Percentiles rank a stretch among this genome's conserved stretches.
phyloP scores from a whole-genome alignment of 805 yeast species.

The Yamadazyma paraphyllophila region DNA sequence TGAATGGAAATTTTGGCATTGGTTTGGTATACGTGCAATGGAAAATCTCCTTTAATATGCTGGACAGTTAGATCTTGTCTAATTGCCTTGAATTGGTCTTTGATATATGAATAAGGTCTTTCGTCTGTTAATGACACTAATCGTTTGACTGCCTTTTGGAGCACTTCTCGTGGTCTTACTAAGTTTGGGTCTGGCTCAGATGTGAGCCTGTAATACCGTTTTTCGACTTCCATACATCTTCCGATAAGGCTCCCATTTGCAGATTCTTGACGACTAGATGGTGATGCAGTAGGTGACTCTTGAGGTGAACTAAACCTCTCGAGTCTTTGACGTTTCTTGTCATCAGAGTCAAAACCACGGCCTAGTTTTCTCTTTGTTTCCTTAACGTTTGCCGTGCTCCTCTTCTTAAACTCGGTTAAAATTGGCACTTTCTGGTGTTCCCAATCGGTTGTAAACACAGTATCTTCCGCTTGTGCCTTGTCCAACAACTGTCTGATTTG shows the following conservation, averaged over 20 bases:
- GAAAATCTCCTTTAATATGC: slow-evolving; percentile 72
- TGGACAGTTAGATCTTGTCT: slow-evolving; percentile 94
- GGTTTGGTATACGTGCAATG: slow-evolving; percentile 76
- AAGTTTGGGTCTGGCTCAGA: slow-evolving; percentile 85
- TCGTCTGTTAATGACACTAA: slow-evolving; percentile 51
- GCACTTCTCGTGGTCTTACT: slow-evolving; percentile 70
- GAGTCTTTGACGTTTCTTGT: slow-evolving; percentile 43
- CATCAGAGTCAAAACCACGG: slow-evolving; percentile 26
- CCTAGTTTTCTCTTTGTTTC: not conserved
- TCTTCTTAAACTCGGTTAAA: slow-evolving; percentile 17
- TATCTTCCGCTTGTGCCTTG: slow-evolving; percentile 42
- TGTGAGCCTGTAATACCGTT: slow-evolving; percentile 78
- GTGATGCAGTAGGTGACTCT: not conserved
- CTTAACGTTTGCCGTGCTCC: not conserved
- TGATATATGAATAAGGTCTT: slow-evolving; percentile 64
- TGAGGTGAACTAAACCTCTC: slow-evolving; percentile 44
- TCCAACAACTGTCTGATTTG: slow-evolving; percentile 52
- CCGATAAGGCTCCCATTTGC: slow-evolving; percentile 48
- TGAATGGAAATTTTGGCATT: slow-evolving; percentile 87
- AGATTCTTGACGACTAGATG: no score
- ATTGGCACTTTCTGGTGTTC: slow-evolving; percentile 47
- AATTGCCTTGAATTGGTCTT: slow-evolving; percentile 88
- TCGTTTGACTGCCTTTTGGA: slow-evolving; percentile 55
- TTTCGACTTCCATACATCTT: slow-evolving; percentile 62
- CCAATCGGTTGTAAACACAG: slow-evolving; percentile 56